Conservation (phyloP, 805 yeast genomes). For the Candida quercuum region DNA sequence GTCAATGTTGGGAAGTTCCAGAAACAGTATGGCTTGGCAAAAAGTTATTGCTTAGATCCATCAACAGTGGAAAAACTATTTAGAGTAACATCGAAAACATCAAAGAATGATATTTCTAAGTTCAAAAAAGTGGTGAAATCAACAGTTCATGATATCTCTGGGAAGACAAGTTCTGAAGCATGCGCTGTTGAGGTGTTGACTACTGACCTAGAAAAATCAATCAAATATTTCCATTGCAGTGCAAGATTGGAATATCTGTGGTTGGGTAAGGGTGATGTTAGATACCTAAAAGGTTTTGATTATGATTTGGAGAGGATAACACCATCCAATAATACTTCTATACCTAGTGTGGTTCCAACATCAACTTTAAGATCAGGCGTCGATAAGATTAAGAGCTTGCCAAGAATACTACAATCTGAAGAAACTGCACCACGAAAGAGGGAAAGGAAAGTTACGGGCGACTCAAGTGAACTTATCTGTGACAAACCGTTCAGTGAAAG, state of each 20-base stretch:
- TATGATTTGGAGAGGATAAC: conserved; percentile 5
- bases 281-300: conserved; percentile 26
- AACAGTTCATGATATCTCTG: conserved; percentile 63
- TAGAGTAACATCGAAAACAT: conserved; percentile 39
- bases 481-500: no score
- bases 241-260: conserved; percentile 38
- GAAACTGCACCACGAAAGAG: conserved; percentile 6
- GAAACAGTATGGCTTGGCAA: conserved; percentile 52
- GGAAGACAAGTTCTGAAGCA: conserved; percentile 30
- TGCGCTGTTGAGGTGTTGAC: conserved; percentile 34
- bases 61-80: conserved; percentile 46
- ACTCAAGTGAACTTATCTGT: conserved; percentile 1
- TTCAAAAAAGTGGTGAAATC: conserved; percentile 64
- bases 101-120: conserved; percentile 40
- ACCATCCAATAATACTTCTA: neutral
- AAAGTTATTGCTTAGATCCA: conserved; percentile 50
- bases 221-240: conserved; percentile 22
- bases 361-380: conserved; percentile 22
- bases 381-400: conserved; percentile 20
- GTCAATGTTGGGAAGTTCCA: conserved; percentile 73
- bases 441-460: neutral
- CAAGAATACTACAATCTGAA: conserved; percentile 19
- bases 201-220: conserved; percentile 28
- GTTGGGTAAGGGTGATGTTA: conserved; percentile 43
- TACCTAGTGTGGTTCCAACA: conserved; percentile 5